phyloP scores from a whole-genome alignment of 805 yeast genomes.

The Pichia occidentalis region DNA sequence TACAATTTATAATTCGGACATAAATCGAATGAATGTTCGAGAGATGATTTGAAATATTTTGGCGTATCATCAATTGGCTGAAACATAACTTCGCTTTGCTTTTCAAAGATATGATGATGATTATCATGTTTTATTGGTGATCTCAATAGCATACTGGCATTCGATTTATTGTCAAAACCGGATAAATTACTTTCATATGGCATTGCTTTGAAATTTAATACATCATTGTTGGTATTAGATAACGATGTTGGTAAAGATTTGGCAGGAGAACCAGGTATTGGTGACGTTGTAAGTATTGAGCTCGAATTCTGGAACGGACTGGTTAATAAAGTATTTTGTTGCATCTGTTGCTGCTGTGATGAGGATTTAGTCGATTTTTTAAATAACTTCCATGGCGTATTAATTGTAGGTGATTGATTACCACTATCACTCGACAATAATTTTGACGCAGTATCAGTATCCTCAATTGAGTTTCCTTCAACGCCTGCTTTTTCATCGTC shows the following conservation, averaged over 20 bases:
- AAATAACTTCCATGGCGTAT: constrained; percentile 10
- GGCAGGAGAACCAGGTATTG: constrained; percentile 5
- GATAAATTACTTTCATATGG: constrained; percentile 26
- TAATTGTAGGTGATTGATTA: constrained; percentile 4
- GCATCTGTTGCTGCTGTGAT: constrained; percentile 2
- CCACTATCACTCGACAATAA: neutral
- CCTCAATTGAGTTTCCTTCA: neutral
- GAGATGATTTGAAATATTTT: constrained; percentile 56
- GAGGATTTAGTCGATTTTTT: constrained; percentile 8
- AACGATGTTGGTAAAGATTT: constrained; percentile 11
- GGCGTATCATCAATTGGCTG: constrained; percentile 16
- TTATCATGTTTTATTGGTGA: constrained; percentile 9
- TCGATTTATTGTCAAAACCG: neutral
- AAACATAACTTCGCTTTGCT: constrained; percentile 2
- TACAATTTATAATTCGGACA: constrained; percentile 42
- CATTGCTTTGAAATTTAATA: constrained; percentile 29
- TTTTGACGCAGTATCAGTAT: constrained; percentile 4
- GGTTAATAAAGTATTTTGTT: no score
- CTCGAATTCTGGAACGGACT: no score
- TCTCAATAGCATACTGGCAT: neutral
- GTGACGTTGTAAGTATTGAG: no score
- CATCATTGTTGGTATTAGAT: constrained; percentile 13
- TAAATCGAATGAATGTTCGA: constrained; percentile 44
- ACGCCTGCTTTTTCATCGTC: constrained; percentile 7
- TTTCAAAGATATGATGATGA: no score